Base-by-base conservation (phyloP, 768 basidiomycete species). In the Naganishia vishniacii region DNA sequence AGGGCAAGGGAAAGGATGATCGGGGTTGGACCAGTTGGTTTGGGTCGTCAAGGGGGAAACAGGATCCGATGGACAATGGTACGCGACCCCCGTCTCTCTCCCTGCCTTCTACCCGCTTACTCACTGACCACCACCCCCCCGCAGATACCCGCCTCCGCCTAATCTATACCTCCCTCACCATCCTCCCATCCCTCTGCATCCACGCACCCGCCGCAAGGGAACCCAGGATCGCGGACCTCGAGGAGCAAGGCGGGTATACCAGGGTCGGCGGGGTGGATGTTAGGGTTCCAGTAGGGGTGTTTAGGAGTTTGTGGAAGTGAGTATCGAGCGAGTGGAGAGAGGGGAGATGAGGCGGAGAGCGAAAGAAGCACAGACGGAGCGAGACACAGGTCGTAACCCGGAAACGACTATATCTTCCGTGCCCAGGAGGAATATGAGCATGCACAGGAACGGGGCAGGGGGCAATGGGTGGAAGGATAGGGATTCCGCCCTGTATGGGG, bases 231-330 rank as follows among this genome's bases (percentile, higher is more conserved):
- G 63, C 68, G 28, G 75, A 77, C 8, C 65, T 77, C 6, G 65
- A 73, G n/a, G 69, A 74, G 20, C 73, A 72, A 32, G 72, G 70
- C 34, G 74, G 71, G 7, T 77, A 77, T 45, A 77, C 75, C 1
- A 66, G 70, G 18, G 58, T 71, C 0, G 75, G 75, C 4, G 75
- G 75, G 15, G 71, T 77, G 41, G 74, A 75, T 31, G 72, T 75
- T 3, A 28, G 73, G 20, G 69, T 77, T 8, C 75, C 75, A 6
- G 60, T 77, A 13, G 73, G 74, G 34, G 72, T 77, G 0, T 60
- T 77, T 42, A 41, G 75, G 37, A 73, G 75, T 65, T 61, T 77
- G 0, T 67, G 68, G 61, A 67, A 68, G 75, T 77, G 46, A 66
- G 75, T 60, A 15, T 37, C 44, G 41, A 40, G 37, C 37, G 16